Evolutionary conservation across 495 filamentous ascomycete genomes (phyloP).

Genomic region (Jackrogersella multiformis): DNA sequence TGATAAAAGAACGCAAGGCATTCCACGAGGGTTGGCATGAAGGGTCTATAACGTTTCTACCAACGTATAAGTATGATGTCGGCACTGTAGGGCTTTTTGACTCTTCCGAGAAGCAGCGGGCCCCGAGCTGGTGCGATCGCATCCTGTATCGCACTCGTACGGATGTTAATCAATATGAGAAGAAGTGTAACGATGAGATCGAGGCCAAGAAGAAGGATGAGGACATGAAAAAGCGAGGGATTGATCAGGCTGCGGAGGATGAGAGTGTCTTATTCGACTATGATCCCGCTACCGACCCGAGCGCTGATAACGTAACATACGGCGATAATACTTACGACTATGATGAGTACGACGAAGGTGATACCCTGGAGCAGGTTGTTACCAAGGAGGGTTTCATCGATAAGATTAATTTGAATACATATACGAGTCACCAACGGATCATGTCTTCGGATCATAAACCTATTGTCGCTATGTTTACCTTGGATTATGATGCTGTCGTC

Average conservation of each 20-base stretch:
- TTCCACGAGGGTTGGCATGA: conserved; percentile 94
- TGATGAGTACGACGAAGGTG: conserved; percentile 67
- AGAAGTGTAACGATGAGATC: conserved; percentile 68
- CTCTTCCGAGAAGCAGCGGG: conserved; percentile 89
- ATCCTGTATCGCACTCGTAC: conserved; percentile 83
- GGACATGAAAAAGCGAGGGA: conserved; percentile 82
- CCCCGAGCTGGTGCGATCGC: conserved; percentile 98
- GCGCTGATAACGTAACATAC: conserved; percentile 53
- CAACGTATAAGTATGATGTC: conserved; percentile 96
- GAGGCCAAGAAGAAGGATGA: conserved; percentile 76
- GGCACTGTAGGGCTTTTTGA: conserved; percentile 95
- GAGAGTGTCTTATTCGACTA: conserved; percentile 91
- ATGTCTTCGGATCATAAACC: conserved; percentile 97
- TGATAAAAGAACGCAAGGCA: conserved; percentile 76
- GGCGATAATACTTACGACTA: conserved; percentile 60
- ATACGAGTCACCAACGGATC: conserved; percentile 87
- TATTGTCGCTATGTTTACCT: conserved; percentile 76
- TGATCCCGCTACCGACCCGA: conserved; percentile 76
- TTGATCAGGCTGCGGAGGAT: conserved; percentile 78
- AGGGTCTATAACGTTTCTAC: conserved; percentile 86
- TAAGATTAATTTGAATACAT: conserved; percentile 72
- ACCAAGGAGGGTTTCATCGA: conserved; percentile 69
- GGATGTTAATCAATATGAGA: conserved; percentile 76
- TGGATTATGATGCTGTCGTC: conserved; percentile 86
- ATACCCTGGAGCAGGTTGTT: conserved; percentile 51